Evolutionary conservation across 495 filamentous ascomycete genomes (phyloP), one percentile per base, ranked within the genome.

Genomic region (Neurospora sp.): DNA sequence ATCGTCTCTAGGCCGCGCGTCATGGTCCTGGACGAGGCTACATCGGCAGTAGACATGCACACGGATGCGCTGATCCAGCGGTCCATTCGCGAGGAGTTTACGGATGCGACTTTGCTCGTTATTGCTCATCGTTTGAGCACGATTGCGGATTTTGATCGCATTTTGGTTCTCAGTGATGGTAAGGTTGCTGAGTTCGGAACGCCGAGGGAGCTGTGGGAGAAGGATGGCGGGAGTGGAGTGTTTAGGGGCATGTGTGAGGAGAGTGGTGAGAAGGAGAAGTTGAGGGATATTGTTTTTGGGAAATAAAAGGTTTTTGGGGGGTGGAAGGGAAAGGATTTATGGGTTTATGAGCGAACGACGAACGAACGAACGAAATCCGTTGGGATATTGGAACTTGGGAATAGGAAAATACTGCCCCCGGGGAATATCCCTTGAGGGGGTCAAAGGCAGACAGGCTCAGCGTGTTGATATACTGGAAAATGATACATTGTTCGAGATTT

Each of bases 21-120:
- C 74, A 91, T 97, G 88, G 90, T 97, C 10, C 86, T 97, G 11
- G 94, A 97, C 78, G 94, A 97, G 82, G 94, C 94, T 0, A 97
- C 94, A 0, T 92, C 89, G 5, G 92, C 94, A 4, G 93, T 97
- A 5, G 94, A 97, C 80, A 94, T 93, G 90, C 88, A 90, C 44
- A 96, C 93, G 0, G 94, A 97, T 80, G 84, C 87, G 7, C 83
- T 95, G 18, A 96, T 97, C 75, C 93, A 97, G 82, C 86, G 91
- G 14, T 91, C 88, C 70, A 96, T 97, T 75, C 87, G 93, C 18
- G 89, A 92, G 69, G 92, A 94, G 79, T 96, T 96, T 72, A 86
- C 85, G 10, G 87, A 90, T 73, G 88, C 89, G n/a, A 95, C 93
- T 0, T 80, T 96, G 11, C 78, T 96, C n/a, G 93, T 96, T 2